Evolutionary conservation across 2,329 filamentous ascomycete genomes (phyloP), one percentile per base, ranked within the genome.

Genomic region (Neofusicoccum ribis): DNA sequence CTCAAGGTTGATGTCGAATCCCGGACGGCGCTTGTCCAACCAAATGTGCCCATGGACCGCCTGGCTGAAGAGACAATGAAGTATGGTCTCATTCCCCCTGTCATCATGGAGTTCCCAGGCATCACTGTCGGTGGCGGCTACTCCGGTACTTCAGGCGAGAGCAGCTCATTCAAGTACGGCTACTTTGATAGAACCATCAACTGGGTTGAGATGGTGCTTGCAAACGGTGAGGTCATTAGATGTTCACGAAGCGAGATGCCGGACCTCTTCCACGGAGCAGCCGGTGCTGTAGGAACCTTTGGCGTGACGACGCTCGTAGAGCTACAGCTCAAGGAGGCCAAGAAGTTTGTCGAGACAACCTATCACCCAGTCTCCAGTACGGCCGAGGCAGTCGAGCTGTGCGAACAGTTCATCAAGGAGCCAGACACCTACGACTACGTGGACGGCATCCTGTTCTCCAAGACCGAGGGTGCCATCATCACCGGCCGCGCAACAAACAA

Each of bases 41-140:
- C 89, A 3, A 91, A 90, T 69, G 89, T 91, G 6, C 80, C 87
- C 1, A 90, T 91, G 87, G 88, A 90, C 68, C 74, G 75, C 0
- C 82, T 91, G 7, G 84, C 89, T 12, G 81, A 83, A 62, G 84
- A 83, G 3, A 86, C 87, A 0, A 70, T 88, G n/a, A 75, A 78
- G 20, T 76, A 84, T 62, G 83, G 82, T 1, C 78, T 90, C 1
- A 79, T 90, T 2, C 88, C 89, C 0, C 85, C 86, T 0, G 87
- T 91, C 0, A 88, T 90, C 5, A 89, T 89, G 85, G 88, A 91
- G 72, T 90, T 91, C 65, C 88, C 87, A 2, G 88, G 87, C n/a
- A 91, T 91, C 72, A 91, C 89, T 1, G 86, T 85, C 5, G 89
- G 88, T 27, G 89, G 89, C 41, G 88, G 86, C 3, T 90, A 89